These are phyloP conservation scores for Vitis amurensis DNA, from an alignment of 164 flowering plant genomes.

Conservation along the genomic window DNA sequence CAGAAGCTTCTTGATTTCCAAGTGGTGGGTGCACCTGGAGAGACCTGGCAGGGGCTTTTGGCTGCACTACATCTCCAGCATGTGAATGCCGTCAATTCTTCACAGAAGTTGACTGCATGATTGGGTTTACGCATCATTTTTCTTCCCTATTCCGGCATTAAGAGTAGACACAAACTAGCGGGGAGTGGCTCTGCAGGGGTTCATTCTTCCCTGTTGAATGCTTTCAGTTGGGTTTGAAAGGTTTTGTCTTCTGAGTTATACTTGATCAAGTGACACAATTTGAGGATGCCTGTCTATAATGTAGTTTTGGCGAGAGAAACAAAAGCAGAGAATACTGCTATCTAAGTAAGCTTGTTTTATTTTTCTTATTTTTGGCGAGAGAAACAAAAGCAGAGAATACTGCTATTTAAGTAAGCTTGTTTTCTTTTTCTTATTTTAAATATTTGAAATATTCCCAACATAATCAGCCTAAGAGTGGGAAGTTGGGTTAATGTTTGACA, in stretches of 20 bases:
- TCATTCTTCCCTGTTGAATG: background rate
- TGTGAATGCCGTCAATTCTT: slow-evolving; percentile 22
- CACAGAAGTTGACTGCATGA: slow-evolving; percentile 53
- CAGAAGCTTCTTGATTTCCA: slow-evolving; percentile 80
- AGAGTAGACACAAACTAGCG: slow-evolving; percentile 18
- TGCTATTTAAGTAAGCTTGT: background rate
- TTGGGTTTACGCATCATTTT: background rate
- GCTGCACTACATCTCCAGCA: slow-evolving; percentile 72
- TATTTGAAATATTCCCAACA: too few species aligned
- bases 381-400: background rate
- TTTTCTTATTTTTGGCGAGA: slow-evolving; percentile 1
- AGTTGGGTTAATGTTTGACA: too few species aligned
- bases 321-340: background rate
- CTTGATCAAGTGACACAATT: background rate
- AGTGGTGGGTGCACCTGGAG: slow-evolving; percentile 70
- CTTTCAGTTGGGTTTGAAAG: background rate
- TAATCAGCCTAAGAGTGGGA: too few species aligned
- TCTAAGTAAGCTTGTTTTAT: background rate
- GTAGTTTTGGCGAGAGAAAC: slow-evolving; percentile 12
- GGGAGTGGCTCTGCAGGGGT: background rate
- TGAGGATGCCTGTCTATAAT: slow-evolving; percentile 6
- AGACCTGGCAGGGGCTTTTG: slow-evolving; percentile 87
- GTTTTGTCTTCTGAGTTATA: slow-evolving; percentile 8
- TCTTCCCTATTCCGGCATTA: slow-evolving; percentile 10
- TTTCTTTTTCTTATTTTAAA: background rate